Conservation (phyloP, 2,329 filamentous ascomycete genomes). For the Cadophora malorum region DNA sequence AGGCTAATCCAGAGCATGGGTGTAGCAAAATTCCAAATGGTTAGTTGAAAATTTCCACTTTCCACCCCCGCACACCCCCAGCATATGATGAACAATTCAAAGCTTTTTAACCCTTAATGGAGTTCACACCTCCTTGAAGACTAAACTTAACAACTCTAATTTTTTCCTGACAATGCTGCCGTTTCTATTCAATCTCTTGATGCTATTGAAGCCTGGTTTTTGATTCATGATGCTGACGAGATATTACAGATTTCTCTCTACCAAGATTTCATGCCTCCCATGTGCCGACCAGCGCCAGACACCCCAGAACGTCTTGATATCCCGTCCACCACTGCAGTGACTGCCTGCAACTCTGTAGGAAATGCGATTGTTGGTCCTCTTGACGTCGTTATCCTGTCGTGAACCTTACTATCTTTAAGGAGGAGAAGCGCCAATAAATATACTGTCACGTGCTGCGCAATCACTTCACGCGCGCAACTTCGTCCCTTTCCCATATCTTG, state of each 20-base stretch:
- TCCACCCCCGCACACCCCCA: constrained; percentile 23
- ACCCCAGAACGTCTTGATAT: not conserved
- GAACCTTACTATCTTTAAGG: not conserved
- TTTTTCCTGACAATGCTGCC: constrained; percentile 47
- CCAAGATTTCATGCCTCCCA: not conserved
- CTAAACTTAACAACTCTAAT: constrained; percentile 51
- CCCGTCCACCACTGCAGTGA: not conserved
- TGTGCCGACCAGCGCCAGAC: not conserved
- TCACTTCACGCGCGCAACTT: too few relatives aligned
- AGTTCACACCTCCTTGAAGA: constrained; percentile 45
- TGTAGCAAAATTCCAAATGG: constrained; percentile 28
- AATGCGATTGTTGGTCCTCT: not conserved
- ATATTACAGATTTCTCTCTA: constrained; percentile 50
- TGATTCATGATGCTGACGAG: constrained; percentile 57
- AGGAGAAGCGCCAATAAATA: not conserved
- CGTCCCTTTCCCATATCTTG: too few relatives aligned
- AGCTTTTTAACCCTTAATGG: constrained; percentile 51
- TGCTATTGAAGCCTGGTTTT: constrained; percentile 54
- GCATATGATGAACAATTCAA: constrained; percentile 46
- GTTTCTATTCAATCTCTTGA: constrained; percentile 44
- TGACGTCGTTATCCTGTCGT: not conserved
- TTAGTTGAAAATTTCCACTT: constrained; percentile 34
- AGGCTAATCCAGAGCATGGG: constrained; percentile 23
- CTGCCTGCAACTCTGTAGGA: too few relatives aligned
- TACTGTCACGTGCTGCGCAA: not conserved